These are phyloP conservation scores for Zasmidium angulare DNA, from an alignment of 2,329 filamentous ascomycete genomes.

Conservation along the genomic window DNA sequence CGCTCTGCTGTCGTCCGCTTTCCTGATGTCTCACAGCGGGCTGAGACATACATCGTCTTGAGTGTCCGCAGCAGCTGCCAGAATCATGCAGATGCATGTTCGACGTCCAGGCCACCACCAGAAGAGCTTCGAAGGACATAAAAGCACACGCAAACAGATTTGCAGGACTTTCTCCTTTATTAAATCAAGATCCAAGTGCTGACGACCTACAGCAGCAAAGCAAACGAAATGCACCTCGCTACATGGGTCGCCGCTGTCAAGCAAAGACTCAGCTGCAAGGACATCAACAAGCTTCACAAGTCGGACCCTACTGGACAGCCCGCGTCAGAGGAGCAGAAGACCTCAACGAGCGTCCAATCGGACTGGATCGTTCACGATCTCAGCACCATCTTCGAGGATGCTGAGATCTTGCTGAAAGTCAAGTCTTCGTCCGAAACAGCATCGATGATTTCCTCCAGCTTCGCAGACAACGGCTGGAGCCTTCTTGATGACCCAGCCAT, in stretches of 20 bases:
- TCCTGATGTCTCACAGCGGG: neutral
- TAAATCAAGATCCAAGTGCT: too few species aligned
- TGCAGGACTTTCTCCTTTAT: neutral
- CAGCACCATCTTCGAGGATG: neutral
- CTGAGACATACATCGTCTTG: neutral
- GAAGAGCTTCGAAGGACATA: neutral
- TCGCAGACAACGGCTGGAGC: neutral
- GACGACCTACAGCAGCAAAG: neutral
- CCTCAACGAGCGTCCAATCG: neutral
- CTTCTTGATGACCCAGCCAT: neutral
- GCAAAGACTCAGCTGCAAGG: neutral
- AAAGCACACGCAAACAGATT: neutral
- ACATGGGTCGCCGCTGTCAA: neutral
- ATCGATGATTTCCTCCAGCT: neutral
- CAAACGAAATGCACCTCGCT: neutral
- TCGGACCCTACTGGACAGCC: too few species aligned
- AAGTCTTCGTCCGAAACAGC: neutral
- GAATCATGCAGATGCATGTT: neutral
- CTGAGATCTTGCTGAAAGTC: neutral
- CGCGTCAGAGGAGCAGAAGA: neutral
- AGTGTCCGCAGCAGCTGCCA: neutral
- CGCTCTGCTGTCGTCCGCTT: too few species aligned
- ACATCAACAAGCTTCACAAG: constrained; percentile 1
- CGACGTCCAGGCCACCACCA: neutral
- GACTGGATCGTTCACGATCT: neutral